Evolutionary conservation across 129 eudicot genomes (phyloP), one percentile per base, ranked within the genome.

Genomic region (Tanacetum coccineum): DNA sequence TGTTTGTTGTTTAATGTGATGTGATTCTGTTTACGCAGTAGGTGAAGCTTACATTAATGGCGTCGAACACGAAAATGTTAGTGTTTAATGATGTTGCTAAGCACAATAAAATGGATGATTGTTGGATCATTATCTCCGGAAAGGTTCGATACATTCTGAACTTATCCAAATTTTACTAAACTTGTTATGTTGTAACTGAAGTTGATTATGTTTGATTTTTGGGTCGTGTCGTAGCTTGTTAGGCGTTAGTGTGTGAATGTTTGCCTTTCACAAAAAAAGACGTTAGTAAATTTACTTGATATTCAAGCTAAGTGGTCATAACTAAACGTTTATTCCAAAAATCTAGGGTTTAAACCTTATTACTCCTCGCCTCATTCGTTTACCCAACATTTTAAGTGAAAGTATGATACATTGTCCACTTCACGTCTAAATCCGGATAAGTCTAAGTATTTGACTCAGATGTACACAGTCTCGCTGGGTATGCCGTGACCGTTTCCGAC

Each of bases 41-140:
- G 48, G 53, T 9, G 52, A 22, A 17, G 44, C 19, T 26, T 59
- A 70, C 13, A 19, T 32, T 10, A 62, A 91, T 91, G 97, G 86
- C 80, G 65, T 78, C 94, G n/a, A 83, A 85, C 75, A 74, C 67
- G 63, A 91, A 87, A 70, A 59, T 82, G 60, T 74, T 74, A 51
- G 13, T 67, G 39, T 91, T 85, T 64, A 85, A 79, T 57, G 97
- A 91, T 4, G 96, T 87, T 44, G 49, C 82, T 46, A 81, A 83
- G 94, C 97, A 91, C 77, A 83, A 85, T 73, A 79, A 74, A 59
- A 80, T 81, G 15, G 84, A 85, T 51, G 97, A 91, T 67, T 91
- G 97, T 47, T 91, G 97, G 97, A 76, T 91, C 21, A 57, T 91
- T 52, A 85, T 91, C 59, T 68, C 82, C 46, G 97, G 96, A 74